Evolutionary conservation across 2,329 filamentous ascomycete species (phyloP).

Genomic region (Calycina herbarum): DNA sequence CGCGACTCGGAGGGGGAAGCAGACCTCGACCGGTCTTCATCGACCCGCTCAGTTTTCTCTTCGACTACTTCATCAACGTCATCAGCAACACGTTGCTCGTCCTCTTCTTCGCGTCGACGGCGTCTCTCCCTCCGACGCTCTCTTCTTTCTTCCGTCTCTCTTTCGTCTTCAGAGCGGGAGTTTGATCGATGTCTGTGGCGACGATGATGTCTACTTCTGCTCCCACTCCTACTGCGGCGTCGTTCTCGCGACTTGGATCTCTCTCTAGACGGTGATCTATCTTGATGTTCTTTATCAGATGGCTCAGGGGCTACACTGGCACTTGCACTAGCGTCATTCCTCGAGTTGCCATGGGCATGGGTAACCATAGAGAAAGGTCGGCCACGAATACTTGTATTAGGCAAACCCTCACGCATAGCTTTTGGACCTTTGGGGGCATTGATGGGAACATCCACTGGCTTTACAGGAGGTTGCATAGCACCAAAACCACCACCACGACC

Average conservation of each 20-base stretch:
- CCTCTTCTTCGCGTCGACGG: slow-evolving; percentile 32
- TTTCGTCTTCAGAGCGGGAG: slow-evolving; percentile 35
- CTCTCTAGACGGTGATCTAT: slow-evolving; percentile 31
- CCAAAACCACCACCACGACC: slow-evolving; percentile 43
- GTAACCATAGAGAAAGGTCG: slow-evolving; percentile 39
- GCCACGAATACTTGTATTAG: slow-evolving; percentile 70
- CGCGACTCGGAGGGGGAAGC: slow-evolving; percentile 61
- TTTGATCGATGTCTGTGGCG: slow-evolving; percentile 36
- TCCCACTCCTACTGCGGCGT: slow-evolving; percentile 30
- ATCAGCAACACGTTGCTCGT: slow-evolving; percentile 25
- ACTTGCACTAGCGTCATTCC: slow-evolving; percentile 29
- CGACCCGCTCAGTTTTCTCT: slow-evolving; percentile 40
- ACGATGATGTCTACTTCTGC: slow-evolving; percentile 33
- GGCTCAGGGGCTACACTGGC: slow-evolving; percentile 32
- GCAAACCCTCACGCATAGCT: slow-evolving; percentile 86
- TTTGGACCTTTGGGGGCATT: slow-evolving; percentile 90
- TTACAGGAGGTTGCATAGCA: slow-evolving; percentile 36
- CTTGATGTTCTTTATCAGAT: slow-evolving; percentile 27
- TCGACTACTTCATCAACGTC: slow-evolving; percentile 25
- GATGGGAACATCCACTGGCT: slow-evolving; percentile 49
- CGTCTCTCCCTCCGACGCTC: slow-evolving; percentile 35
- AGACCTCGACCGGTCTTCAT: slow-evolving; percentile 62
- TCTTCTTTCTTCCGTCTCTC: slow-evolving; percentile 35
- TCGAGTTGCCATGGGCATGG: slow-evolving; percentile 28
- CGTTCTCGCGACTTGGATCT: slow-evolving; percentile 38